Evolutionary conservation across 345 rosid genomes (phyloP).

Genomic region (Corchorus capsularis): DNA sequence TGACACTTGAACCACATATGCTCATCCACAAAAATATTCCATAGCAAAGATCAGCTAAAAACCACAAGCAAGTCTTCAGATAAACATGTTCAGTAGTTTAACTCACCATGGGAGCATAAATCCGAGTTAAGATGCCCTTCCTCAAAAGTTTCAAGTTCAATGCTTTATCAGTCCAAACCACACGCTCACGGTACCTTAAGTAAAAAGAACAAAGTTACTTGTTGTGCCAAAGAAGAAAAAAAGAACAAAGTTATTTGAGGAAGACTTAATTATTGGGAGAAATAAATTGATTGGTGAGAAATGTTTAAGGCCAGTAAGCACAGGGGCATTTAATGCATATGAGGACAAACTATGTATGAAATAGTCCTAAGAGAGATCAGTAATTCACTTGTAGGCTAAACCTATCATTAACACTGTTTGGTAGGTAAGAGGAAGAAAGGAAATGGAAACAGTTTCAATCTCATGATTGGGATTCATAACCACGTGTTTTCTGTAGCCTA

Average conservation of each 20-base stretch:
- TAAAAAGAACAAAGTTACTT: neutral
- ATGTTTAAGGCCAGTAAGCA: neutral
- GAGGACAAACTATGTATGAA: neutral
- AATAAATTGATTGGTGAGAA: neutral
- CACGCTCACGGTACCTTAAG: conserved; percentile 70
- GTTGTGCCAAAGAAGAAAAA: too few relatives aligned
- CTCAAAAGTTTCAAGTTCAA: conserved; percentile 65
- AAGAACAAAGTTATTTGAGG: neutral
- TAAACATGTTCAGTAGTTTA: neutral
- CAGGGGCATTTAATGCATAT: neutral
- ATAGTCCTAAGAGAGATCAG: neutral
- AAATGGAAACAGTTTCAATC: neutral
- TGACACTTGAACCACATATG: neutral
- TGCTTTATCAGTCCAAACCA: conserved; percentile 73
- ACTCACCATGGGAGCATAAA: conserved; percentile 87
- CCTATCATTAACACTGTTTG: neutral
- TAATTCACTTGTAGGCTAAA: neutral
- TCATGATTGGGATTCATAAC: too few relatives aligned
- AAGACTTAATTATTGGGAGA: neutral
- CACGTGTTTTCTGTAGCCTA: too few relatives aligned
- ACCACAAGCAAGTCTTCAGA: neutral
- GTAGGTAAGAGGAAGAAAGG: neutral
- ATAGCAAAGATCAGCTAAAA: neutral
- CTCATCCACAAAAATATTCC: neutral
- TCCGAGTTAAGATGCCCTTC: conserved; percentile 79